Percentiles rank a stretch among this genome's conserved stretches.
These are phyloP conservation scores for Hypocreales sp. DNA, from an alignment of 2,329 filamentous ascomycete genomes.

Conservation along the genomic window DNA sequence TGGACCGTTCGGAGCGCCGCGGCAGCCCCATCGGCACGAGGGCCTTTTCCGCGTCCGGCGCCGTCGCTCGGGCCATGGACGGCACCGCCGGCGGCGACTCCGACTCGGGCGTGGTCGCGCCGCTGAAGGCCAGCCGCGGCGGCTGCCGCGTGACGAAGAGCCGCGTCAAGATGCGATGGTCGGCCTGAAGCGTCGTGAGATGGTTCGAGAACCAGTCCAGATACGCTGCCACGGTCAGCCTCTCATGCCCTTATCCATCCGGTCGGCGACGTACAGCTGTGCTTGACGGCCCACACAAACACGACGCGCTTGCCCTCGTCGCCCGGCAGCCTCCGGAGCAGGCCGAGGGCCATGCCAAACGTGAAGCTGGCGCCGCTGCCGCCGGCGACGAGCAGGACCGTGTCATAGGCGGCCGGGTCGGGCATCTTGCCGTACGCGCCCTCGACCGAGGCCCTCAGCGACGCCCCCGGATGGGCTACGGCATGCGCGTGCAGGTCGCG, in stretches of 20 bases:
- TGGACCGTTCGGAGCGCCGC: neutral
- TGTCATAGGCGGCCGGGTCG: constrained; percentile 34
- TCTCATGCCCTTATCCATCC: neutral
- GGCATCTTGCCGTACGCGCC: constrained; percentile 43
- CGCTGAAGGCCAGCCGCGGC: no score
- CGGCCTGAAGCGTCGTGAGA: constrained; percentile 14
- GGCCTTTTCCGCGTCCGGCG: neutral
- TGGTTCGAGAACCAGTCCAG: constrained; percentile 22
- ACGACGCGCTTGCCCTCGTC: constrained; percentile 12
- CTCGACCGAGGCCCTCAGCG: constrained; percentile 36
- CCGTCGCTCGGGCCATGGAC: neutral
- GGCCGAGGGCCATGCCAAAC: constrained; percentile 21
- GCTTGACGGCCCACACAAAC: constrained; percentile 25
- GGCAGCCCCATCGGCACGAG: neutral
- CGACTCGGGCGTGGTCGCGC: no score
- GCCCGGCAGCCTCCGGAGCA: constrained; percentile 13
- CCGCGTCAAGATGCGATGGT: constrained; percentile 13
- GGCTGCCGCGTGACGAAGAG: constrained; percentile 20
- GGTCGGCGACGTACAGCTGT: constrained; percentile 17
- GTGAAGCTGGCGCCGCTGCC: constrained; percentile 46
- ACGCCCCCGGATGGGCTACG: constrained; percentile 27
- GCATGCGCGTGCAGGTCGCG: constrained; percentile 37
- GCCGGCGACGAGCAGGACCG: constrained; percentile 42
- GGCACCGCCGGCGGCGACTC: neutral
- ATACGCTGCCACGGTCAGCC: constrained; percentile 11